phyloP scores from a whole-genome alignment of 108 stramenopile genomes.

The Fragilariopsis cylindrus region DNA sequence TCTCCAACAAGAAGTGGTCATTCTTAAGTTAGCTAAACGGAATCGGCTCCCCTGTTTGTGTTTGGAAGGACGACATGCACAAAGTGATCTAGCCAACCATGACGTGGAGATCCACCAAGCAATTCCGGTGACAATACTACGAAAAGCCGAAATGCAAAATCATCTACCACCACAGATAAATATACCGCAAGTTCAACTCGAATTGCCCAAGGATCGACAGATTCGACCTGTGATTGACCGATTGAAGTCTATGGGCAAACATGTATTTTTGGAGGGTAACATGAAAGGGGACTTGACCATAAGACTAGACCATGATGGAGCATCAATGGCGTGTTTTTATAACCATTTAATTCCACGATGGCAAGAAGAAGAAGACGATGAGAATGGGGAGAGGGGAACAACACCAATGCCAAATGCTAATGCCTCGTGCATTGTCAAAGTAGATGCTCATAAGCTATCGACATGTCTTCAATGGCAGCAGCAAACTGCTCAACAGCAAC shows the following conservation, averaged over 20 bases:
- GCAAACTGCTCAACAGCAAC: slow-evolving; percentile 9
- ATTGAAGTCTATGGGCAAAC: slow-evolving; percentile 60
- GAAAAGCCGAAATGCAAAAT: slow-evolving; percentile 75
- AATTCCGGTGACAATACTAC: slow-evolving; percentile 78
- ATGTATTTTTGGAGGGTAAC: slow-evolving; percentile 37
- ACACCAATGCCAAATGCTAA: slow-evolving; percentile 16
- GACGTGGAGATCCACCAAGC: slow-evolving; percentile 83
- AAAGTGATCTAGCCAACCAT: slow-evolving; percentile 21
- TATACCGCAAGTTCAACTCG: slow-evolving; percentile 71
- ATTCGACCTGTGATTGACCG: slow-evolving; percentile 75
- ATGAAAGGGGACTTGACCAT: slow-evolving; percentile 41
- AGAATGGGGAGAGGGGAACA: slow-evolving; percentile 21
- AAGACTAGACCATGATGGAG: slow-evolving; percentile 33
- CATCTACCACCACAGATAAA: slow-evolving; percentile 77
- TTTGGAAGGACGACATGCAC: slow-evolving; percentile 48
- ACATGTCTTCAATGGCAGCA: slow-evolving; percentile 83
- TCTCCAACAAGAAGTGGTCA: slow-evolving; percentile 21
- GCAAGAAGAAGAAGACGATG: slow-evolving; percentile 21
- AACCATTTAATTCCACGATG: slow-evolving; percentile 25
- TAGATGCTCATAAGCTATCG: slow-evolving; percentile 76
- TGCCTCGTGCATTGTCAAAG: slow-evolving; percentile 66
- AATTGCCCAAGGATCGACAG: slow-evolving; percentile 65
- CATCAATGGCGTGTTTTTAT: slow-evolving; percentile 35
- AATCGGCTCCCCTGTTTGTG: slow-evolving; percentile 79
- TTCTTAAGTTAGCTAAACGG: slow-evolving; percentile 86